These are phyloP conservation scores for Ascobolus immersus DNA, from an alignment of 495 filamentous ascomycete species.

Conservation along the genomic window DNA sequence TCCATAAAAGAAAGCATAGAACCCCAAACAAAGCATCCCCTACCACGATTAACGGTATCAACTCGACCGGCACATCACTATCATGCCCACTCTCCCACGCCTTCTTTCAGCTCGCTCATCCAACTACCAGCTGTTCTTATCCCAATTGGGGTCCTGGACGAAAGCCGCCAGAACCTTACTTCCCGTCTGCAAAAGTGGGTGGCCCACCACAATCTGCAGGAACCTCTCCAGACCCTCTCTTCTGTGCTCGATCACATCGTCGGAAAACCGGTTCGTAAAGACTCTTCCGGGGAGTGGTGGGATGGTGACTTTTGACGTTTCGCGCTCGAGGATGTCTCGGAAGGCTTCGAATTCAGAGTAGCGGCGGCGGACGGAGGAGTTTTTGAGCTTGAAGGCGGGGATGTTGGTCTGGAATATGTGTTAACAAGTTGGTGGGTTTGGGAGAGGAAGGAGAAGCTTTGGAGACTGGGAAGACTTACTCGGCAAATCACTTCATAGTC, in stretches of 20 bases:
- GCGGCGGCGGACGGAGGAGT: conserved; percentile 64
- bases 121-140: no score
- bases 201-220: conserved; percentile 88
- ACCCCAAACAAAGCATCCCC: no score
- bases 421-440: not conserved
- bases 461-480: conserved; percentile 5
- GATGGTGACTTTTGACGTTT: conserved; percentile 80
- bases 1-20: no score
- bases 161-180: conserved; percentile 88
- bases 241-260: conserved; percentile 93
- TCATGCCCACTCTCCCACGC: no score
- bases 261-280: conserved; percentile 91
- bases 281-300: conserved; percentile 91
- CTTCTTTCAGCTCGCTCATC: no score
- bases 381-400: conserved; percentile 68
- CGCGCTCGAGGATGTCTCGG: conserved; percentile 89
- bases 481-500: conserved; percentile 92
- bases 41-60: no score
- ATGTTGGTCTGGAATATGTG: conserved; percentile 46
- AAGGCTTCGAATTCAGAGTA: conserved; percentile 98
- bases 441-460: not conserved
- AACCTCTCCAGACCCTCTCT: conserved; percentile 83
- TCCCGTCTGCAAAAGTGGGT: conserved; percentile 88
- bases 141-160: conserved; percentile 53
- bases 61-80: no score